phyloP scores from a whole-genome alignment of 2,329 filamentous ascomycete species.

The Hawksworthiomyces lignivorus region DNA sequence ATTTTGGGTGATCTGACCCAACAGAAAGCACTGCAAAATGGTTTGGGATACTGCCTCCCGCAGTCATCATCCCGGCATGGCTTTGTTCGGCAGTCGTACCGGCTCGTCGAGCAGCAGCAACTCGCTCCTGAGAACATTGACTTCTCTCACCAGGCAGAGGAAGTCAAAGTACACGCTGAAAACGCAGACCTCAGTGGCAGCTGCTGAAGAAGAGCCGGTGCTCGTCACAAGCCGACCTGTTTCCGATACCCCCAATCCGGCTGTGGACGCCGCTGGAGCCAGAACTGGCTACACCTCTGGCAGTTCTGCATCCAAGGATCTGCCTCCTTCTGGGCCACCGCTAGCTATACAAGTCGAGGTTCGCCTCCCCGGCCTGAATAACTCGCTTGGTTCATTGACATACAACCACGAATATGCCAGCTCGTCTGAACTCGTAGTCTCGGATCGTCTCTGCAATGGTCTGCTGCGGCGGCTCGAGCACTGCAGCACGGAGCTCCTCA shows the following conservation, averaged over 20 bases:
- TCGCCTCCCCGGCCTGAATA: constrained; percentile 11
- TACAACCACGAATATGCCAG: constrained; percentile 40
- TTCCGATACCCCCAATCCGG: no score
- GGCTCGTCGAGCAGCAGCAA: constrained; percentile 4
- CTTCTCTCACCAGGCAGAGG: constrained; percentile 4
- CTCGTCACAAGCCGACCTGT: not conserved
- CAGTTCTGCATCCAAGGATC: constrained; percentile 4
- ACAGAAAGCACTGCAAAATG: not conserved
- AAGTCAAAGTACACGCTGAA: not conserved
- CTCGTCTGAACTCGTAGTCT: constrained; percentile 35
- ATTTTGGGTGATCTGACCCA: no score
- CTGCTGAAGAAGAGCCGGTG: not conserved
- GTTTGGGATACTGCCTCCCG: not conserved
- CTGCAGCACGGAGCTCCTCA: constrained; percentile 45
- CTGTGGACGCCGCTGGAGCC: not conserved
- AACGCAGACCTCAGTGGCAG: not conserved
- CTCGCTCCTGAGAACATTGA: constrained; percentile 8
- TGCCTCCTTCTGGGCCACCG: constrained; percentile 2
- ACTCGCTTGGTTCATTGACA: not conserved
- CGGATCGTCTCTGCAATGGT: constrained; percentile 39
- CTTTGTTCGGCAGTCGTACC: constrained; percentile 1
- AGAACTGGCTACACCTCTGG: constrained; percentile 1
- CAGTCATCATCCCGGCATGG: constrained; percentile 3
- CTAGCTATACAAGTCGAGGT: constrained; percentile 13
- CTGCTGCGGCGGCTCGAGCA: constrained; percentile 44